A percentile compares a stretch with the other conserved stretches of the same genome.
Conservation (phyloP, 2,329 filamentous ascomycete species). For the Penicillium sclerotigenum region DNA sequence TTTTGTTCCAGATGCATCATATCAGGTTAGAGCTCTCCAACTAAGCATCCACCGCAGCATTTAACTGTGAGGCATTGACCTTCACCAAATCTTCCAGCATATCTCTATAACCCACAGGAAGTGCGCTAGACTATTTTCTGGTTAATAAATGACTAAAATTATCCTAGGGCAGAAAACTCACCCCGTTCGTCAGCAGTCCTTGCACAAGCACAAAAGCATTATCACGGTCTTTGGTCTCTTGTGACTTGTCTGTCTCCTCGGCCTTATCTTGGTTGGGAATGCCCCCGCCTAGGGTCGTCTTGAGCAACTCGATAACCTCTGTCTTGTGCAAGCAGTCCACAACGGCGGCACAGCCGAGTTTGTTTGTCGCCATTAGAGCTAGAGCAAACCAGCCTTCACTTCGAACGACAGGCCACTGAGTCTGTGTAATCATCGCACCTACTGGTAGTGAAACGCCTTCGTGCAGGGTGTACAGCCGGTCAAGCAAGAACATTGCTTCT, state of each 20-base stretch:
- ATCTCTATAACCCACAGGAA: slow-evolving; percentile 26
- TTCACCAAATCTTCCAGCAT: slow-evolving; percentile 32
- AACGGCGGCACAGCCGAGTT: slow-evolving; percentile 33
- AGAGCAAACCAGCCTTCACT: slow-evolving; percentile 51
- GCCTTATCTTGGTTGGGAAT: slow-evolving; percentile 13
- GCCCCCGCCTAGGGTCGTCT: slow-evolving; percentile 28
- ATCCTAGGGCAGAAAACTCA: slow-evolving; percentile 24
- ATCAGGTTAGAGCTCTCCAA: neutral
- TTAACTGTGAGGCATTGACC: slow-evolving; percentile 23
- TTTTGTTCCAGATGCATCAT: neutral
- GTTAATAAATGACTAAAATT: slow-evolving; percentile 20
- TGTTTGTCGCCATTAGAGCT: slow-evolving; percentile 44
- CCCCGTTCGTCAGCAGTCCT: slow-evolving; percentile 39
- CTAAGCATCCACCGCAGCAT: slow-evolving; percentile 4
- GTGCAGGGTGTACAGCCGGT: slow-evolving; percentile 37
- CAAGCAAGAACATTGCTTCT: slow-evolving; percentile 26
- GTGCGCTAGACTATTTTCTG: slow-evolving; percentile 25
- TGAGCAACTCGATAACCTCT: slow-evolving; percentile 34
- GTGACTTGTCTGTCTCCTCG: slow-evolving; percentile 21
- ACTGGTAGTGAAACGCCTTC: slow-evolving; percentile 39
- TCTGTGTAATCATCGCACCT: slow-evolving; percentile 45
- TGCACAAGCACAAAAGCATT: slow-evolving; percentile 42
- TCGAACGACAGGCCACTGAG: slow-evolving; percentile 48
- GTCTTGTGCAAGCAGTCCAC: slow-evolving; percentile 36
- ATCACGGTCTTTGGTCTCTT: slow-evolving; percentile 39